Base-by-base conservation (phyloP, 345 rosid species). In the Melaleuca alternifolia region DNA sequence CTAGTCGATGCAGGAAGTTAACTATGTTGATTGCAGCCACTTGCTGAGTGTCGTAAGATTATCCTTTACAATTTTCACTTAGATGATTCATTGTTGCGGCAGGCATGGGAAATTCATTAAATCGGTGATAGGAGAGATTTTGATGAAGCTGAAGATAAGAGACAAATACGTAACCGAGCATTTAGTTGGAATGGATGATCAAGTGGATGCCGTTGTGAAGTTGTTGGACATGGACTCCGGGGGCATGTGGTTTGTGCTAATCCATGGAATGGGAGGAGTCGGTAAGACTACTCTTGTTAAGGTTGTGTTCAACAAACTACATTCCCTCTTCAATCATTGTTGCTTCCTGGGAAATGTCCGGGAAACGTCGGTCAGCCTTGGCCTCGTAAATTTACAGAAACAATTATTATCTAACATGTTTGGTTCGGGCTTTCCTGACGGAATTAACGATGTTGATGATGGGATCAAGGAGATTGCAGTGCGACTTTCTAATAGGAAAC, bases 391-490 rank as follows among this genome's bases (percentile, higher is more conserved):
- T n/a, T 61, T 61, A 28, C 37, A 61, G 10, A 61, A 61, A 13
- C 75, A n/a, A 28, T 1, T 61, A 28, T 61, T 61, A 1, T 61
- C 20, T 28, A 1, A n/a, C 7, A 6, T 3, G 8, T 28, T 28
- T 2, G 20, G 18, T 61, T 13, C 75, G 2, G 9, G 2, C 9
- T 13, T 13, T 28, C 10, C 0, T 0, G 18, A 13, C 2, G 0
- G 0, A n/a, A 12, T 61, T 0, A 1, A n/a, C 8, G 37, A 28
- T 6, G 20, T 61, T 30, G 75, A 61, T 1, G 75, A 13, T 61
- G 75, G 75, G 18, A 61, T 61, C 18, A 61, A 28, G 8, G 2
- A 12, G 75, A 61, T 61, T 28, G 2, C 1, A 3, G 0, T 0
- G 2, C 2, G 1, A 12, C 75, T 61, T n/a, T 61, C 33, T 61